Evolutionary conservation across 257 asterid genomes (phyloP).

Genomic region (Solanum sparsipilum): DNA sequence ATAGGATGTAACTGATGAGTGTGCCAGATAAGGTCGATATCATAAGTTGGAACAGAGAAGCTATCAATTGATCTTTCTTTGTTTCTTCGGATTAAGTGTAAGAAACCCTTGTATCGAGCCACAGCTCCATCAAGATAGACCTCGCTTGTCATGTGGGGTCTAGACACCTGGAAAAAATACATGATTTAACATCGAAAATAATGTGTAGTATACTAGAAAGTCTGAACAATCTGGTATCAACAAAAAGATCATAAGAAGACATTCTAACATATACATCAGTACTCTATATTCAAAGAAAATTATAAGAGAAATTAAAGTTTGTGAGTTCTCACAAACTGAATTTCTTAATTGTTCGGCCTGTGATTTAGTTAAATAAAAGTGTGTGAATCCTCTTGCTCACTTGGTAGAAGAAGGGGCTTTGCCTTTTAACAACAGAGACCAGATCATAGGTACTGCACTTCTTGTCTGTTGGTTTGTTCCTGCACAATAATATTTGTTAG

Average conservation of each 20-base stretch:
- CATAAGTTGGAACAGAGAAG: too few relatives aligned
- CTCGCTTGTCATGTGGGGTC: slow-evolving; percentile 44
- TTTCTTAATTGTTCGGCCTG: neutral
- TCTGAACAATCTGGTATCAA: neutral
- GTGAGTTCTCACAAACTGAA: neutral
- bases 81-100: too few relatives aligned
- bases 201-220: neutral
- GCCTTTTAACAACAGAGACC: slow-evolving; percentile 73
- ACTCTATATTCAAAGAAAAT: neutral
- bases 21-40: too few relatives aligned
- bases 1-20: too few relatives aligned
- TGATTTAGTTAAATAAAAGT: neutral
- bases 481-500: too few relatives aligned
- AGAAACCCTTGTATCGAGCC: too few relatives aligned
- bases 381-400: slow-evolving; percentile 4
- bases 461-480: too few relatives aligned
- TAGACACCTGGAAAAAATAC: slow-evolving; percentile 42
- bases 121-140: neutral
- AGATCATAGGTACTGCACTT: slow-evolving; percentile 67
- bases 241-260: neutral
- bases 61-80: too few relatives aligned
- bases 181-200: neutral
- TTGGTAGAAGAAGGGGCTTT: slow-evolving; percentile 86
- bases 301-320: neutral
- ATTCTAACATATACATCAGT: neutral